Base-by-base conservation (phyloP, 2,329 filamentous ascomycete species). In the Fusarium verrucosum region DNA sequence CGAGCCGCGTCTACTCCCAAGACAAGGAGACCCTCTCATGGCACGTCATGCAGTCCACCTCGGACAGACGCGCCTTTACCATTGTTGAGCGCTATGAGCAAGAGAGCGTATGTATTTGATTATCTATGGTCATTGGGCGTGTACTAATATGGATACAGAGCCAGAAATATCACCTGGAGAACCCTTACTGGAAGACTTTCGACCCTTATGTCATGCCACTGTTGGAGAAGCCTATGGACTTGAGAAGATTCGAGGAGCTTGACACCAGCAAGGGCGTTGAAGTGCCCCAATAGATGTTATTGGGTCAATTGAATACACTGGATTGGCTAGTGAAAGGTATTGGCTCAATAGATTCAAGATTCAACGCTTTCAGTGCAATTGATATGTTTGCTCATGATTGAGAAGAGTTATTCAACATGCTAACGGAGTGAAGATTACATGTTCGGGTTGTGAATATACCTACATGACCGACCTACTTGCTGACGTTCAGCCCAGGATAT, bases 21-120 rank as follows among this genome's bases (percentile, higher is more conserved):
- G 90, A 92, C 79, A 86, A 85, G 72, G 90, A 92, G 80, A 91
- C 85, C 0, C 72, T 89, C 56, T 84, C 81, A 41, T 92, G 90
- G 90, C 87, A 91, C 76, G 89, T 92, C 63, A 92, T 92, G 90
- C 90, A 92, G 79, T 87, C 88, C 70, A 83, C 87, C 56, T 81
- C 85, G 70, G 89, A 92, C 74, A 82, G 83, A 40, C 82, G 88
- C 56, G 86, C 88, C 45, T 92, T 92, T 77, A 91, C 87, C 43
- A 90, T 92, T 70, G 89, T 92, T 42, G 90, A 92, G 79, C 81
- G 90, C 28, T 92, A 91, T 76, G 83, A 85, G 70, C 82, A 88
- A 59, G 90, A 92, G 74, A 80, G 79, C 46, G 85, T 88, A 75
- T 58, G 84, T 80, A 13, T 2, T 4, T 9, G 4, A 2, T 14